Conservation (phyloP, 495 filamentous ascomycete genomes). For the Annulohypoxylon bovei region DNA sequence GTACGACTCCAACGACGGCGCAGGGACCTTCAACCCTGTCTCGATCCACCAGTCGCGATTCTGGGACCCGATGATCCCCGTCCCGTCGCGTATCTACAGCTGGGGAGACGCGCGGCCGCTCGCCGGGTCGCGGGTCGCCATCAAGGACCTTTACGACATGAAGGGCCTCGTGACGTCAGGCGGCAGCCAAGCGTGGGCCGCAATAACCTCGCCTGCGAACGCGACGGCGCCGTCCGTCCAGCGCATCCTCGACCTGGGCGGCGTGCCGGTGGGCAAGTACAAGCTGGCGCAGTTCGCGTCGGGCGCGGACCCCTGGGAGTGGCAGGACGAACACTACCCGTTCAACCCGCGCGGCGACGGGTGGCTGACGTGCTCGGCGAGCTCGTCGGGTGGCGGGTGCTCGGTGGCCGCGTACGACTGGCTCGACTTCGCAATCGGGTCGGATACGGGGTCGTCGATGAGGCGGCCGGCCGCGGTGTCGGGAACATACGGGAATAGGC, state of each 20-base stretch:
- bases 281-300: slow-evolving; percentile 64
- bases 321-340: slow-evolving; percentile 60
- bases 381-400: slow-evolving; percentile 53
- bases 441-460: slow-evolving; percentile 60
- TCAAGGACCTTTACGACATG: slow-evolving; percentile 67
- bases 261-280: slow-evolving; percentile 63
- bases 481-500: slow-evolving; percentile 60
- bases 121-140: slow-evolving; percentile 51
- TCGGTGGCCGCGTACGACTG: slow-evolving; percentile 57
- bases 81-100: slow-evolving; percentile 59
- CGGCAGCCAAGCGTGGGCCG: slow-evolving; percentile 62
- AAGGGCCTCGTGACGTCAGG: slow-evolving; percentile 61
- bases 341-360: slow-evolving; percentile 62
- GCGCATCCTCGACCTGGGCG: slow-evolving; percentile 60
- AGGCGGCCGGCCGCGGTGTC: slow-evolving; percentile 58
- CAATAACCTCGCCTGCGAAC: slow-evolving; percentile 53
- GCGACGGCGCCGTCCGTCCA: slow-evolving; percentile 58
- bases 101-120: slow-evolving; percentile 38
- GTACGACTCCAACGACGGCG: slow-evolving; percentile 53
- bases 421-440: slow-evolving; percentile 57
- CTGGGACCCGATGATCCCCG: slow-evolving; percentile 52
- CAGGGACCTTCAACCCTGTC: slow-evolving; percentile 23
- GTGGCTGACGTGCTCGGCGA: slow-evolving; percentile 53
- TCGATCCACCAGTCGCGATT: slow-evolving; percentile 45
- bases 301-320: slow-evolving; percentile 60